These are phyloP conservation scores for Penicillium samsonianum DNA, from an alignment of 495 filamentous ascomycete genomes.

Conservation along the genomic window DNA sequence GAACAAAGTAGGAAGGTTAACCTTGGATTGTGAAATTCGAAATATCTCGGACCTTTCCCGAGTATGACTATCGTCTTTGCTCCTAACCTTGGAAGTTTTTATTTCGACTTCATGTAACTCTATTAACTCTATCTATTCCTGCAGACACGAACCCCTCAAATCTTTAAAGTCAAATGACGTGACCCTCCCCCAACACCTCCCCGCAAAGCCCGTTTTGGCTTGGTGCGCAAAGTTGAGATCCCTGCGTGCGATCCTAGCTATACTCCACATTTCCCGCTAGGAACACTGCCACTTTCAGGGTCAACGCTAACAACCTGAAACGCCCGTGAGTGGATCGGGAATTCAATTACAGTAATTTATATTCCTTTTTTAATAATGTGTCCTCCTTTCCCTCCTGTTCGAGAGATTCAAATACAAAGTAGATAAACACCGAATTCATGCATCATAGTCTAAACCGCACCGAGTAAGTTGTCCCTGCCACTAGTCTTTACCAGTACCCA, in stretches of 20 bases:
- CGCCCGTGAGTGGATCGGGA: slow-evolving; percentile 16
- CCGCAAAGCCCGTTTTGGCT: slow-evolving; percentile 34
- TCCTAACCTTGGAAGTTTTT: too few relatives aligned
- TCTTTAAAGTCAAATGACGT: slow-evolving; percentile 12
- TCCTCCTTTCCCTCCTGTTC: not conserved
- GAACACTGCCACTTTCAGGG: slow-evolving; percentile 42
- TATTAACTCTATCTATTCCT: too few relatives aligned
- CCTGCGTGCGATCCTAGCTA: slow-evolving; percentile 42
- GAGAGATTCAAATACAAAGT: not conserved
- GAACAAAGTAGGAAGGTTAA: slow-evolving; percentile 5
- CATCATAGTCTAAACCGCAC: not conserved
- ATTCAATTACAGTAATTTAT: not conserved
- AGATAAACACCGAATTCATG: not conserved
- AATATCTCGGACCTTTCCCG: not conserved
- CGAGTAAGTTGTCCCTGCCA: not conserved
- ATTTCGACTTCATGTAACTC: too few relatives aligned
- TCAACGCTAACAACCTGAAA: slow-evolving; percentile 44
- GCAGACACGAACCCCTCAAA: not conserved
- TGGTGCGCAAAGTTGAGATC: slow-evolving; percentile 24
- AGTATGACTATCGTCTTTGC: not conserved
- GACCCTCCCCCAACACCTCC: slow-evolving; percentile 16
- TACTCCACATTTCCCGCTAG: slow-evolving; percentile 29
- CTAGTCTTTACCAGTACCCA: not conserved
- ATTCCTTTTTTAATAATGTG: not conserved
- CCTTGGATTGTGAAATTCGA: not conserved